Evolutionary conservation across 2,329 filamentous ascomycete species (phyloP), one percentile per base, ranked within the genome.

Genomic region (Raffaelea albimanens): DNA sequence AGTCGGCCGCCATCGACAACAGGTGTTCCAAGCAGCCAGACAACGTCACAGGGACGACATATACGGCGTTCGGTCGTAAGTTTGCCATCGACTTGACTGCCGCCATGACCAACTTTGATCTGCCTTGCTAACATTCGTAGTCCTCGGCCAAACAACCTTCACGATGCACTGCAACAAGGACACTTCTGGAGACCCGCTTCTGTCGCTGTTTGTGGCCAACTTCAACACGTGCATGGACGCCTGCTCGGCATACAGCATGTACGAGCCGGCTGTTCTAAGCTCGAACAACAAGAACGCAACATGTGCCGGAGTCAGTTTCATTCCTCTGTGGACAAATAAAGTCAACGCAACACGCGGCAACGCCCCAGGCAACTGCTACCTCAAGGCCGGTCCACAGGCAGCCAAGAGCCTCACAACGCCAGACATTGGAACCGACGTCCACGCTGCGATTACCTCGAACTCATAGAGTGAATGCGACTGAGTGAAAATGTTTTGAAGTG

Each of bases 211-310:
- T 53, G 62, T 66, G 5, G 59, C 62, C 44, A 61, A 65, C 53
- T 69, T 73, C 42, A 57, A 64, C 55, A 62, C 63, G 23, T 73
- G 70, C 58, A 71, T 73, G 55, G 69, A 73, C 52, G 68, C 69
- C 10, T 73, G 70, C 57, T 66, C 67, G 9, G 61, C 62, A 4
- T 73, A 63, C 45, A 58, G 60, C 9, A 53, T 53, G 8, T 67
- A 29, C 13, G 25, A 29, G 25, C 25, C 25, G 25, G 13, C 25
- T 29, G 7, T 29, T 29, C 39, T 45, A n/a, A 33, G 40, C 23
- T 36, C 19, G 38, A 57, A 49, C 36, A 56, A 53, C 40, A 45
- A 33, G 34, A 67, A 67, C 52, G 57, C 59, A 5, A 68, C 63
- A 0, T 70, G 67, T 53, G 56, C 55, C 1, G 67, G 53, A 7